Evolutionary conservation across 768 basidiomycete genomes (phyloP).

Genomic region (Termitomyces sp.): DNA sequence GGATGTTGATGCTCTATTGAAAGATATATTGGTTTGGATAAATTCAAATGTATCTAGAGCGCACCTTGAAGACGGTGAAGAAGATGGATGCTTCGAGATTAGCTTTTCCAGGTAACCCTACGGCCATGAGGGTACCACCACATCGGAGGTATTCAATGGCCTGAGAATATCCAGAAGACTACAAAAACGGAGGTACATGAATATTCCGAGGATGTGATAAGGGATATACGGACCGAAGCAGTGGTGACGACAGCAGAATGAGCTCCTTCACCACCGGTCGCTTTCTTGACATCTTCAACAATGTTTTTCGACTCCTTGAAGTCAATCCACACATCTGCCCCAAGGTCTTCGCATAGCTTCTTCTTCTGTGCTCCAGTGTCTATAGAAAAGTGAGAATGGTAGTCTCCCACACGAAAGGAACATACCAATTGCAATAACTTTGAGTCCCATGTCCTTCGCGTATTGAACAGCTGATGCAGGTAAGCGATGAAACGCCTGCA

Average conservation of each 20-base stretch:
- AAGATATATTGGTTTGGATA: conserved; percentile 13
- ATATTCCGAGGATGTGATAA: neutral
- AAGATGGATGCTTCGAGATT: conserved; percentile 62
- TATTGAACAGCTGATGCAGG: conserved; percentile 63
- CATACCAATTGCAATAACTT: conserved; percentile 71
- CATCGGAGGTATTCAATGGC: conserved; percentile 74
- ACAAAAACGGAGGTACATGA: neutral
- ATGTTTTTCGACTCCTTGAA: conserved; percentile 67
- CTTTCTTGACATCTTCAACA: conserved; percentile 58
- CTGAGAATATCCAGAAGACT: conserved; percentile 44
- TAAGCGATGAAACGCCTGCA: neutral
- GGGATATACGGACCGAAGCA: conserved; percentile 34
- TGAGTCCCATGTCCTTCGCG: conserved; percentile 71
- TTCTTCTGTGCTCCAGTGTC: neutral
- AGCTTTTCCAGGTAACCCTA: conserved; percentile 70
- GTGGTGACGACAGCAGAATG: conserved; percentile 67
- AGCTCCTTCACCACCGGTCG: conserved; percentile 67
- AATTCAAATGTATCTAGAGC: conserved; percentile 3
- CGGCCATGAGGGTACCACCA: conserved; percentile 72
- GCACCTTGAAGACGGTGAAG: conserved; percentile 64
- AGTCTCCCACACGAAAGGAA: neutral
- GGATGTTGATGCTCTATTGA: conserved; percentile 49
- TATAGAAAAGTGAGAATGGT: neutral
- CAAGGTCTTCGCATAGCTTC: conserved; percentile 16
- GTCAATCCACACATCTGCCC: conserved; percentile 75